These are phyloP conservation scores for Myxozyma melibiosi DNA, from an alignment of 805 yeast species.

Conservation along the genomic window DNA sequence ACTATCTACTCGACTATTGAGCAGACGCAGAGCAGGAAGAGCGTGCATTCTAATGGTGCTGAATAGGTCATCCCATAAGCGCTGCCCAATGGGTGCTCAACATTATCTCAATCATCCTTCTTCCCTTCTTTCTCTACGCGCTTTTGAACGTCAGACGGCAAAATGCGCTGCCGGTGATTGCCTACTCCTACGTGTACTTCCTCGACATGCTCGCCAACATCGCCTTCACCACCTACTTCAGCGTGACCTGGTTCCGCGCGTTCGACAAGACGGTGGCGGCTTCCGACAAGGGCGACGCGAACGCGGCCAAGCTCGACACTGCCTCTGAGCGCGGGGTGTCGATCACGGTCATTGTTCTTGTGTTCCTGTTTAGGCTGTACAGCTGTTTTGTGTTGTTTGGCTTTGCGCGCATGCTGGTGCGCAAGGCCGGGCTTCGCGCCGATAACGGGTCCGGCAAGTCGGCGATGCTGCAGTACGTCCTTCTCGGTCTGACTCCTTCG, in stretches of 20 bases:
- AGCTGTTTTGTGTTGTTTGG: constrained; percentile 45
- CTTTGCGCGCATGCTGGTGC: constrained; percentile 56
- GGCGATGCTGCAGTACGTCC: constrained; percentile 18
- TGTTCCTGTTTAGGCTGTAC: constrained; percentile 32
- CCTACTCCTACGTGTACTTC: constrained; percentile 63
- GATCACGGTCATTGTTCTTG: constrained; percentile 31
- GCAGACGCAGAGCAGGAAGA: background rate
- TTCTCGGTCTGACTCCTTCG: constrained; percentile 22
- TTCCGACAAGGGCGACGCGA: constrained; percentile 4
- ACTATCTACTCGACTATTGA: too few species aligned
- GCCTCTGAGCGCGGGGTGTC: constrained; percentile 35
- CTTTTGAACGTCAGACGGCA: constrained; percentile 54
- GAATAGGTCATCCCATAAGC: constrained; percentile 73
- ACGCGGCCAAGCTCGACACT: constrained; percentile 15
- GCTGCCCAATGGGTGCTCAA: constrained; percentile 83
- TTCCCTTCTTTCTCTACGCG: constrained; percentile 69
- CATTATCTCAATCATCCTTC: constrained; percentile 59
- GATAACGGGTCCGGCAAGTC: constrained; percentile 36
- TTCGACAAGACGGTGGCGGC: constrained; percentile 15
- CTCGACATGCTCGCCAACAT: constrained; percentile 69
- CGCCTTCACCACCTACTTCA: constrained; percentile 72
- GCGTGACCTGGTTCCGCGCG: constrained; percentile 66
- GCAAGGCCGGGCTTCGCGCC: constrained; percentile 45
- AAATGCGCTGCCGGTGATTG: constrained; percentile 61
- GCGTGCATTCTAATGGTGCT: background rate